Percentiles rank a stretch among this genome's conserved stretches.
Conservation (phyloP, 2,329 filamentous ascomycete genomes). For the Trichoderma sp. region DNA sequence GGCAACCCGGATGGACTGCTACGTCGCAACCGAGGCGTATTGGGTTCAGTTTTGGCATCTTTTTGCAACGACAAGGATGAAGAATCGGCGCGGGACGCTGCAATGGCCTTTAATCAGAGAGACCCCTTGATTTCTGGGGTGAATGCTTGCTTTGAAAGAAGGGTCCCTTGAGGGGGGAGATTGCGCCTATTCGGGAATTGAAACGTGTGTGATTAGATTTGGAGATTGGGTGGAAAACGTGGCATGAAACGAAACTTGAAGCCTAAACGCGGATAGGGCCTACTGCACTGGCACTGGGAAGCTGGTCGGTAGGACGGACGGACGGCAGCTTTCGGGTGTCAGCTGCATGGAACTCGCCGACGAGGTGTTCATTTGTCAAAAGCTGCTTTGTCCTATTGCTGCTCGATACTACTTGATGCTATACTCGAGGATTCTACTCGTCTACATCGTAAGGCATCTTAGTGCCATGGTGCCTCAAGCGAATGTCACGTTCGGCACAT, state of each 20-base stretch:
- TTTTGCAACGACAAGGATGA: neutral
- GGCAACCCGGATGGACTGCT: conserved; percentile 24
- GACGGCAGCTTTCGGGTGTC: neutral
- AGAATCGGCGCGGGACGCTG: conserved; percentile 6
- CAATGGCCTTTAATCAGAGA: conserved; percentile 17
- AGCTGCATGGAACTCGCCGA: too few relatives aligned
- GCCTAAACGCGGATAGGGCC: neutral
- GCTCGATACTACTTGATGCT: too few relatives aligned
- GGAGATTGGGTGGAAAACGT: conserved; percentile 1
- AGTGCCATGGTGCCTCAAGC: too few relatives aligned
- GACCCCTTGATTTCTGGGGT: conserved; percentile 7
- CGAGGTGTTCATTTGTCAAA: too few relatives aligned
- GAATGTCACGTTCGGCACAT: too few relatives aligned
- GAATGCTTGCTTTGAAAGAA: neutral
- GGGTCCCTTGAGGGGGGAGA: neutral
- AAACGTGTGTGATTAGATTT: neutral
- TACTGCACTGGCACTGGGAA: neutral
- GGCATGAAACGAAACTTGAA: conserved; percentile 7
- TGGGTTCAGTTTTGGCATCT: neutral
- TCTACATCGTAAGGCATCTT: too few relatives aligned
- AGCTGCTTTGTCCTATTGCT: too few relatives aligned
- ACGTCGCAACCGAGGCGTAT: conserved; percentile 20
- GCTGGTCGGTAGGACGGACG: neutral
- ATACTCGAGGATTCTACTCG: too few relatives aligned
- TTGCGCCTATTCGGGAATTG: conserved; percentile 8